These are phyloP conservation scores for Corynespora cassiicola DNA, from an alignment of 2,329 filamentous ascomycete genomes.

Conservation along the genomic window DNA sequence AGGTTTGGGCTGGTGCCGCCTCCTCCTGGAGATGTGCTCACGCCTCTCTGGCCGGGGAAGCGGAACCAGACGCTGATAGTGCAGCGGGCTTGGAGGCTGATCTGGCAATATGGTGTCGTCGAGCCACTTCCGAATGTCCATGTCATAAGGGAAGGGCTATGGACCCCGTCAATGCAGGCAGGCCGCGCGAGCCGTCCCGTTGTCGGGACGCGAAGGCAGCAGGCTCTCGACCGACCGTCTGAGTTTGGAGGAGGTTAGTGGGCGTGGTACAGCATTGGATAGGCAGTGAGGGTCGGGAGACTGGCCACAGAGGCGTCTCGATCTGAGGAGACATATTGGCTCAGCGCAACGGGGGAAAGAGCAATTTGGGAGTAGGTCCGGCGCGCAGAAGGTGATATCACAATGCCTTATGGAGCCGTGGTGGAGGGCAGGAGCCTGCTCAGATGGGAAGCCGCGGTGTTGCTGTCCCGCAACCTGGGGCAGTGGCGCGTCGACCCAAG, in stretches of 20 bases:
- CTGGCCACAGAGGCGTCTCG: conserved; percentile 13
- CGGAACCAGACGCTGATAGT: conserved; percentile 24
- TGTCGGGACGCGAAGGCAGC: conserved; percentile 8
- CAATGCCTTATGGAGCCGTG: conserved; percentile 11
- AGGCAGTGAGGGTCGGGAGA: conserved; percentile 19
- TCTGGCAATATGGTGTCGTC: conserved; percentile 47
- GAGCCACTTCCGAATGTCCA: conserved; percentile 56
- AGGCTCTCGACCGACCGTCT: conserved; percentile 14
- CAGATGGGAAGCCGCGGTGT: conserved; percentile 11
- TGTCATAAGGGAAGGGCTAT: conserved; percentile 21
- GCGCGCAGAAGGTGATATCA: conserved; percentile 19
- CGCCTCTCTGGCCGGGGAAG: conserved; percentile 26
- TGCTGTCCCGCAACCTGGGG: too few species aligned
- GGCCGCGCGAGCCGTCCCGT: conserved; percentile 28
- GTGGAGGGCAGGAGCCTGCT: conserved; percentile 4
- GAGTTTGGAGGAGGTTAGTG: conserved; percentile 9
- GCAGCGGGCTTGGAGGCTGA: conserved; percentile 29
- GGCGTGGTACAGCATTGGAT: conserved; percentile 35
- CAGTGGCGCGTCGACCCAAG: too few species aligned
- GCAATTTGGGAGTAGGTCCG: conserved; percentile 7
- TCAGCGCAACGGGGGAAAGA: conserved; percentile 34
- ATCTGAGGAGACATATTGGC: conserved; percentile 17
- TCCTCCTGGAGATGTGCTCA: conserved; percentile 19
- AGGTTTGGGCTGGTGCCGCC: conserved; percentile 40
- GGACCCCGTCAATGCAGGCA: conserved; percentile 11